Evolutionary conservation across 371 early-diverging fungal genomes (phyloP).

Genomic region (Thermomucor indicae-seudaticae): DNA sequence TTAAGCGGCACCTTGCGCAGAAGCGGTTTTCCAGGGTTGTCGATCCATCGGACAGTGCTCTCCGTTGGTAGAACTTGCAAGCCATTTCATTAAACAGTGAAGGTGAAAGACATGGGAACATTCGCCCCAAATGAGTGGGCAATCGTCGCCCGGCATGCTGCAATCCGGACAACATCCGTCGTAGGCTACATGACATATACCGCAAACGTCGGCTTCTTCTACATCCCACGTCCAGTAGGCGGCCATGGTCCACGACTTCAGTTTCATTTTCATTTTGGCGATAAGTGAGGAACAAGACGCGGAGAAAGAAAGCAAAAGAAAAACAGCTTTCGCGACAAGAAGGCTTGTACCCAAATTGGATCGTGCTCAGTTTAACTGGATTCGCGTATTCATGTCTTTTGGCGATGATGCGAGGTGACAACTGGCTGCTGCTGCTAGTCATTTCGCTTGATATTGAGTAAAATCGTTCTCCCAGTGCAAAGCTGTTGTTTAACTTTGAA

Average conservation of each 20-base stretch:
- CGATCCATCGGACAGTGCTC: slow-evolving; percentile 87
- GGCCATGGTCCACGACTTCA: slow-evolving; percentile 34
- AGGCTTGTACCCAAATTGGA: too few species aligned
- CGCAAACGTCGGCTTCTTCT: slow-evolving; percentile 60
- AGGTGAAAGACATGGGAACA: slow-evolving; percentile 89
- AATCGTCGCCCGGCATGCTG: slow-evolving; percentile 84
- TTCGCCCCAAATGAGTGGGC: slow-evolving; percentile 82
- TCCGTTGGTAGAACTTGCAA: slow-evolving; percentile 58
- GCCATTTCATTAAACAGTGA: slow-evolving; percentile 86
- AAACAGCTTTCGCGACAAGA: too few species aligned
- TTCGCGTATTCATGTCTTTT: too few species aligned
- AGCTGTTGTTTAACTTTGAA: too few species aligned
- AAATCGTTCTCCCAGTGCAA: too few species aligned
- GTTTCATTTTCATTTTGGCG: slow-evolving; percentile 40
- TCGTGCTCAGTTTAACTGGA: too few species aligned
- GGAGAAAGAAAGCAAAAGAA: too few species aligned
- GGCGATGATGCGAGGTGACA: too few species aligned
- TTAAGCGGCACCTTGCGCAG: too few species aligned
- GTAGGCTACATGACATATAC: slow-evolving; percentile 77
- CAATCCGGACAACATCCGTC: slow-evolving; percentile 83
- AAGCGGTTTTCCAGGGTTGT: slow-evolving; percentile 63
- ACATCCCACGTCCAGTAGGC: slow-evolving; percentile 45
- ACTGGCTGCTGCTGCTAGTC: too few species aligned
- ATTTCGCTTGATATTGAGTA: too few species aligned
- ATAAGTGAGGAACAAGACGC: too few species aligned